Base-by-base conservation (phyloP, 768 basidiomycete species). In the Tricholoma hemisulphureum region DNA sequence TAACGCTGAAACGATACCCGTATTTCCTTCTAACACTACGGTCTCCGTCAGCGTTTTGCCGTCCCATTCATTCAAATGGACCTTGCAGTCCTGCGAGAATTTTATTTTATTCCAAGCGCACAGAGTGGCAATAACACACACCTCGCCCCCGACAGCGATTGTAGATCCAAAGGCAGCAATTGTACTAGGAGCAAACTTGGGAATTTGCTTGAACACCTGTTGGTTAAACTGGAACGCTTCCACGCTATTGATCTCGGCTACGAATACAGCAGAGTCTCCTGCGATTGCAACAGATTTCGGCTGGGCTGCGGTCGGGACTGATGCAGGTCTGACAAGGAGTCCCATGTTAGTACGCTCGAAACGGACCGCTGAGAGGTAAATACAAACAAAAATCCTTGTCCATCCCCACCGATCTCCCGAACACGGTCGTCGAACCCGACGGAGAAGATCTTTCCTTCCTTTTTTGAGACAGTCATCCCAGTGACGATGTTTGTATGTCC, bases 401-500 rank as follows among this genome's bases (percentile, higher is more conserved):
- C 73, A 37, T 67, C 63, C 23, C 70, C 63, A 10, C 79, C 80
- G 43, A 93, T 83, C 65, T 92, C 91, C 45, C 87, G 78, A 3
- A 93, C 74, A 29, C 70, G 77, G 67, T 97, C 95, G 60, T 97
- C 95, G 66, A 83, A 94, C 11, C 91, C 95, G 14, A 84, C 74
- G 20, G 88, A 88, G 64, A 83, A 88, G 1, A 89, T 75, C 53
- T 66, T 73, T 16, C 80, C 83, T 24, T 82, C 83, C 7, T 70
- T 67, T 0, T 73, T 63, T 9, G 77, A 74, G 0, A 77, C 67
- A 0, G 83, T 77, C 46, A 97, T 71, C 0, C 80, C 86, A 0
- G 86, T 80, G 18, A 97, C 81, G 50, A 89, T 77, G 59, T 78
- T 90, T 6, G 83, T 79, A 70, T 96, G 95, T 1, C 85, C 83